A percentile compares a stretch with the other conserved stretches of the same genome.
Conservation (phyloP, 2,329 filamentous ascomycete genomes). For the Penicillium corylophilum region DNA sequence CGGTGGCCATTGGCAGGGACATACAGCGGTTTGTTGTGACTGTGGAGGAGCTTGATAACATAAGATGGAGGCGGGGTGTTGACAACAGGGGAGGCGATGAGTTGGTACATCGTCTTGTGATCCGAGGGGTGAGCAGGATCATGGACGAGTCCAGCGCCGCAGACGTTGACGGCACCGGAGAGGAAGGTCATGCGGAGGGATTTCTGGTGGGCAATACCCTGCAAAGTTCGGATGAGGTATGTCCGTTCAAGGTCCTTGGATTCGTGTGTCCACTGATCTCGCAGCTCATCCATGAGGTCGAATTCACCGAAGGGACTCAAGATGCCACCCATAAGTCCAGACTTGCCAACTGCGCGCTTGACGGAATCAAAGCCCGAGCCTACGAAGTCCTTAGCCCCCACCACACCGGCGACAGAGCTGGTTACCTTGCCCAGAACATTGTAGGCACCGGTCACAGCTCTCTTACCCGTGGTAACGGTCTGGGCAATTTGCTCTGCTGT, state of each 20-base stretch:
- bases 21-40: slow-evolving; percentile 84
- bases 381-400: slow-evolving; percentile 91
- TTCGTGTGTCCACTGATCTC: slow-evolving; percentile 98
- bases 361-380: slow-evolving; percentile 90
- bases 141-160: slow-evolving; percentile 89
- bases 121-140: slow-evolving; percentile 87
- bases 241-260: slow-evolving; percentile 96
- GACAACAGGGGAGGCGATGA: slow-evolving; percentile 90
- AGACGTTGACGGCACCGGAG: slow-evolving; percentile 84
- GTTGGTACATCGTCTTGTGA: slow-evolving; percentile 99
- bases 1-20: slow-evolving; percentile 83
- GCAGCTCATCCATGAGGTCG: slow-evolving; percentile 87
- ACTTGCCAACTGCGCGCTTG: slow-evolving; percentile 95
- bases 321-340: slow-evolving; percentile 91
- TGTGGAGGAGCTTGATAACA: slow-evolving; percentile 88
- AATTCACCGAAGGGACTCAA: slow-evolving; percentile 96
- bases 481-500: slow-evolving; percentile 87
- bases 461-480: slow-evolving; percentile 91
- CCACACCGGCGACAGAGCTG: slow-evolving; percentile 89
- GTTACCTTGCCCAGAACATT: slow-evolving; percentile 95
- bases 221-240: slow-evolving; percentile 91
- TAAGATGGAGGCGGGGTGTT: slow-evolving; percentile 82
- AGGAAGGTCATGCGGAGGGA: slow-evolving; percentile 95
- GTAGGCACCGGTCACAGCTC: slow-evolving; percentile 93
- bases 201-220: slow-evolving; percentile 93